These are phyloP conservation scores for Suhomyces prunicola DNA, from an alignment of 805 yeast species.

Conservation along the genomic window DNA sequence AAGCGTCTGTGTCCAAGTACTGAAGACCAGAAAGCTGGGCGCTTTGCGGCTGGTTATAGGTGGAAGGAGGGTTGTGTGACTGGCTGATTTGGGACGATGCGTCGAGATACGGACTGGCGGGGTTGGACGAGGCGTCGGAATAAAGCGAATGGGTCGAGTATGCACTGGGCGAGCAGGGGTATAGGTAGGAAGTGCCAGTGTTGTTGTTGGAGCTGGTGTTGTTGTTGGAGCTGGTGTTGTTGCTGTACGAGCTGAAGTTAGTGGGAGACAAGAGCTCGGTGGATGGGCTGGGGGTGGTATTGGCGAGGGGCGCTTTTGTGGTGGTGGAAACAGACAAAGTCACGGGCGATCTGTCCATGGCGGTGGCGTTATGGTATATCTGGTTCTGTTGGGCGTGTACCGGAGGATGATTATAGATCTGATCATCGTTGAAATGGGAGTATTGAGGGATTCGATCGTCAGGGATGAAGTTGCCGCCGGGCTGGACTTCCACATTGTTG, in stretches of 20 bases:
- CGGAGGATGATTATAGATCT: background rate
- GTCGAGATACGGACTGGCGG: constrained; percentile 36
- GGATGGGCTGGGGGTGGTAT: constrained; percentile 11
- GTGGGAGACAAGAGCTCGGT: constrained; percentile 18
- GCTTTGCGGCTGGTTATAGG: background rate
- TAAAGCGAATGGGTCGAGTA: constrained; percentile 24
- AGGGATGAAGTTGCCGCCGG: background rate
- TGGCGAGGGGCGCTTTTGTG: background rate
- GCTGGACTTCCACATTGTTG: background rate
- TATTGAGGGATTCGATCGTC: background rate
- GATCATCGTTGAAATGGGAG: background rate
- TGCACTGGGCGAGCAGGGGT: constrained; percentile 20
- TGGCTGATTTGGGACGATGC: constrained; percentile 31
- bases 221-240: background rate
- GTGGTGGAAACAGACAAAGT: background rate
- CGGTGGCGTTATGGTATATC: background rate
- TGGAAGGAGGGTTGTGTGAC: constrained; percentile 6
- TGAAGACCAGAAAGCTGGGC: constrained; percentile 1
- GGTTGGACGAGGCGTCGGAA: constrained; percentile 37
- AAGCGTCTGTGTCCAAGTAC: constrained; percentile 6
- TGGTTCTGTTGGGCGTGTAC: background rate
- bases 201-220: too few species aligned
- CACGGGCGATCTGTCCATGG: background rate
- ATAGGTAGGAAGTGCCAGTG: constrained; percentile 8
- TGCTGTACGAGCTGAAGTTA: constrained; percentile 5